phyloP scores from a whole-genome alignment of 768 basidiomycete genomes.

The Suillus ampliporus region DNA sequence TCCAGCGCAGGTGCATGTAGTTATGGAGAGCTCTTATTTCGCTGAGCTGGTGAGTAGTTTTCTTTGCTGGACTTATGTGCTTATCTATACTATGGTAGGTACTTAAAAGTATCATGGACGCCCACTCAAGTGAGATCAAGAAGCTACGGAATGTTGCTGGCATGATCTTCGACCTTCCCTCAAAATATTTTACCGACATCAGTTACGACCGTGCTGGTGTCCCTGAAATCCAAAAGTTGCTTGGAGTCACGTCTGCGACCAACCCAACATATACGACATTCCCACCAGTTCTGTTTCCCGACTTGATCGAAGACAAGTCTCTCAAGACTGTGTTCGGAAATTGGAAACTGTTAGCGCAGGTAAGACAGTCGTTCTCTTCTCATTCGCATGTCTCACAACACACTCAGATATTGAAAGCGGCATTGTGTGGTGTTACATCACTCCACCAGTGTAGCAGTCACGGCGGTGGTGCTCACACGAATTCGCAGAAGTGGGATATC shows the following conservation, averaged over 20 bases:
- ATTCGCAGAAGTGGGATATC: neutral
- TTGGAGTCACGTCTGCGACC: too few species aligned
- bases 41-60: neutral
- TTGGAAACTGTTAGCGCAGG: neutral
- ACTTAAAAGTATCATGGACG: too few species aligned
- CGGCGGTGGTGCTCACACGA: neutral
- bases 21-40: neutral
- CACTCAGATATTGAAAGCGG: neutral
- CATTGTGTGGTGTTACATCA: neutral
- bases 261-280: too few species aligned
- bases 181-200: too few species aligned
- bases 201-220: too few species aligned
- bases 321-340: neutral
- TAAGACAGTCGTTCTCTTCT: neutral
- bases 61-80: neutral
- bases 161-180: too few species aligned
- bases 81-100: too few species aligned
- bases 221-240: too few species aligned
- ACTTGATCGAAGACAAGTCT: too few species aligned
- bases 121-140: too few species aligned
- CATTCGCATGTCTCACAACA: neutral
- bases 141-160: too few species aligned
- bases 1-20: neutral
- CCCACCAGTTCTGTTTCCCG: too few species aligned
- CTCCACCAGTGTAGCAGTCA: neutral